phyloP scores from a whole-genome alignment of 345 rosid genomes.

The Litchi chinensis region DNA sequence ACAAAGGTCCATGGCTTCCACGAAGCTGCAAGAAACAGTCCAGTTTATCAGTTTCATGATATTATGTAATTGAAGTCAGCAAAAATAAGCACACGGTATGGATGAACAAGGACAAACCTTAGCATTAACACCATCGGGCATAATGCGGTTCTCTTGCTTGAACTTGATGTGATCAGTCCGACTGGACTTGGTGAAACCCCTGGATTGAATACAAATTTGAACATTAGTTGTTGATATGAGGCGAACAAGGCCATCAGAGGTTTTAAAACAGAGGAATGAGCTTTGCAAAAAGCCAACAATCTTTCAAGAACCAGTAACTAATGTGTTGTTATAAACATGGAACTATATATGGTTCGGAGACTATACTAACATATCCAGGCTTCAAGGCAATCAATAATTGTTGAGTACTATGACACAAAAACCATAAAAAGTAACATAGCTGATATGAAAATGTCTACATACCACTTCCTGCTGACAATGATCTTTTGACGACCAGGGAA shows the following conservation, averaged over 20 bases:
- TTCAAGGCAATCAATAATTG: not conserved
- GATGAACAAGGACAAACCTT: no score
- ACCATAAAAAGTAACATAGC: no score
- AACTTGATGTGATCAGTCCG: slow-evolving; percentile 53
- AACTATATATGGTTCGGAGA: no score
- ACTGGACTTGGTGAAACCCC: slow-evolving; percentile 76
- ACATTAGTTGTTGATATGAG: not conserved
- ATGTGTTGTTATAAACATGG: no score
- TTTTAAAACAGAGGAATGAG: no score
- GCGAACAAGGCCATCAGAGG: not conserved
- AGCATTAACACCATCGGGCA: slow-evolving; percentile 73
- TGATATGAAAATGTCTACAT: not conserved
- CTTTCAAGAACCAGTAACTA: no score
- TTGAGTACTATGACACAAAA: not conserved
- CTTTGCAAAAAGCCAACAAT: no score
- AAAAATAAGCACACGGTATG: no score
- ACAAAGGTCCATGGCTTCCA: slow-evolving; percentile 72
- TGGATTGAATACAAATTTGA: slow-evolving; percentile 12
- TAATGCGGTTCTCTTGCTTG: slow-evolving; percentile 61
- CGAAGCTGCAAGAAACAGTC: no score
- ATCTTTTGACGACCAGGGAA: slow-evolving; percentile 84
- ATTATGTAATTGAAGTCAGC: no score
- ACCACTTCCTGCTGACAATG: slow-evolving; percentile 85
- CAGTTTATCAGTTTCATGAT: no score
- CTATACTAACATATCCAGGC: not conserved